Evolutionary conservation across 2,329 filamentous ascomycete species (phyloP), one percentile per base, ranked within the genome.

Genomic region (Aureobasidium mangrovei): DNA sequence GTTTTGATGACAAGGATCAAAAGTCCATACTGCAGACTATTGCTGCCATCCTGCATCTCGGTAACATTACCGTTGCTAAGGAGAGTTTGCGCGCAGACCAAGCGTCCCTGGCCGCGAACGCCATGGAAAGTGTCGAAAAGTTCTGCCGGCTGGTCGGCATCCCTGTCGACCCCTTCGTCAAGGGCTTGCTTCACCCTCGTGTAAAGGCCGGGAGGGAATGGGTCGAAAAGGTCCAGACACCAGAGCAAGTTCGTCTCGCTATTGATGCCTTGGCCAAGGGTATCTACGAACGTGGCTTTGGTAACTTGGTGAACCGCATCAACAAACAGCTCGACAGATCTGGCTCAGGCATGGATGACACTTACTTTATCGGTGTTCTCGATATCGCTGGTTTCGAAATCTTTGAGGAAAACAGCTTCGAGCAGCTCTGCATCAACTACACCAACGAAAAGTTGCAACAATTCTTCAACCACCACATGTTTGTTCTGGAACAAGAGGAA

Each of bases 391-490:
- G 93, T 57, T 98, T 98, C 70, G 93, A 98, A 67, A 98, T 98
- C 56, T 98, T 98, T 63, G 91, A 98, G 62, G 82, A 88, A 64
- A 98, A 98, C 74, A 96, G 91, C 74, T 98, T 98, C 65, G 93
- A 98, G 69, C 93, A 98, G 70, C 79, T 98, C 4, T 98, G 93
- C 75, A 98, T 98, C 78, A 98, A 98, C 72, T 98, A 98, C 72
- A 97, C 94, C 58, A 98, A 98, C 71, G 93, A 98, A 70, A 98
- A 96, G 70, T 81, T 98, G 5, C 93, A 98, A 66, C 93, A 98
- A 62, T 98, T 98, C 70, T 98, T 98, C 80, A 98, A 98, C 65
- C 93, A 98, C 67, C 94, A 98, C 74, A 98, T 98, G 93, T 98
- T 98, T 66, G 93, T 98, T 7, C 77, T 98, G 6, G 93, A 98